Evolutionary conservation across 1,284 basidiomycete species (phyloP), one percentile per base, ranked within the genome.

Genomic region (Phenoliferia sp.): DNA sequence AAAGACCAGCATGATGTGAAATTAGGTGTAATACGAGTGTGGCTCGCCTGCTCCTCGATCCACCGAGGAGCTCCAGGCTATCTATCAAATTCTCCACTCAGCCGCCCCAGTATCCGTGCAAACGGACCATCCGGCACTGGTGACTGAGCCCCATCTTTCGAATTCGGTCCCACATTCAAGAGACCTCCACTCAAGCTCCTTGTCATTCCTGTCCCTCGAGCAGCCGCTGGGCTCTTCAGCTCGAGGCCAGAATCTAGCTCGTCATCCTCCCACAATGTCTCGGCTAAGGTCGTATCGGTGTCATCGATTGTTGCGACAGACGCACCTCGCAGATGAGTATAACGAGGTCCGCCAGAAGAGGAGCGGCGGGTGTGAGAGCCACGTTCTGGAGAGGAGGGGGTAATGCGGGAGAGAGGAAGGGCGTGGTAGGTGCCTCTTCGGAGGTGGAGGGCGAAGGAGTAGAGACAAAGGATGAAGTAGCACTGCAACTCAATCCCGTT

Each of bases 401-500:
- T 26, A 15, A 67, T 64, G 1, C 62, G 57, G 4, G 70, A 65
- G 22, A 59, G 35, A 17, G 92, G 90, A 55, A 97, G 86, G 22
- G 87, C 83, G 74, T 90, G 88, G 78, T 96, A 98, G 17, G 92
- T 90, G 59, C 92, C 91, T 76, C 90, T 89, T 48, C 94, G 90
- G 58, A 99, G 87, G 79, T 98, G 95, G 1, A 88, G 83, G 3
- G 94, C 94, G 79, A 92, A 98, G 15, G 95, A 97, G 80, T 98
- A 99, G 39, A 99, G 82, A 48, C 95, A 81, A 35, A 91, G 81
- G 48, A 90, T 89, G 80, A 98, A 94, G 82, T 97, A 99, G 72
- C 96, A 83, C 94, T 97, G 72, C 6, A 26, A 28, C 9, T 54
- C 61, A 36, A 26, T 35, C 26, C 34, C n/a, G n/a, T n/a, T n/a